Conservation (phyloP, 2,329 filamentous ascomycete species). For the Polytolypa hystricis region DNA sequence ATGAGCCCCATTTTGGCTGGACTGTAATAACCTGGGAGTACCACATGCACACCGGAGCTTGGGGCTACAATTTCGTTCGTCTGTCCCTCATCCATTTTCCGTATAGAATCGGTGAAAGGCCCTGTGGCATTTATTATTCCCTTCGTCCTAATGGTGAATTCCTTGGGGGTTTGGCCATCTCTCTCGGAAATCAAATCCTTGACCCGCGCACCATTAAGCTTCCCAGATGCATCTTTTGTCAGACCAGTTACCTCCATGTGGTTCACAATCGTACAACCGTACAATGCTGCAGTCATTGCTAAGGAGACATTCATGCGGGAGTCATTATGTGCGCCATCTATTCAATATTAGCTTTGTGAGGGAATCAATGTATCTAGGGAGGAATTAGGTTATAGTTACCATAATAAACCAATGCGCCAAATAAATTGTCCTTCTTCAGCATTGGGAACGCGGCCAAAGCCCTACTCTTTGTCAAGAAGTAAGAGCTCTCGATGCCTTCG, state of each 20-base stretch:
- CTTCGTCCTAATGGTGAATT: slow-evolving; percentile 56
- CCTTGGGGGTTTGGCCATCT: slow-evolving; percentile 40
- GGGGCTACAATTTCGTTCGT: slow-evolving; percentile 61
- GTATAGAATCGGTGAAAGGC: slow-evolving; percentile 65
- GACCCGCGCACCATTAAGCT: slow-evolving; percentile 54
- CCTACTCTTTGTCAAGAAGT: slow-evolving; percentile 67
- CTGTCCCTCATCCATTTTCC: slow-evolving; percentile 58
- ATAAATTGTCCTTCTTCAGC: slow-evolving; percentile 59
- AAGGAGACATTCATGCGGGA: slow-evolving; percentile 71
- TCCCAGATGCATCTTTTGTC: slow-evolving; percentile 55
- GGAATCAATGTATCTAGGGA: neutral
- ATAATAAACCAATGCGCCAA: slow-evolving; percentile 66
- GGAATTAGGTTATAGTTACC: slow-evolving; percentile 20
- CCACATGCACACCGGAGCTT: slow-evolving; percentile 62
- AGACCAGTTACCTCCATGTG: slow-evolving; percentile 60
- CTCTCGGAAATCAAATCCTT: slow-evolving; percentile 52
- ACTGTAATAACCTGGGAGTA: slow-evolving; percentile 64
- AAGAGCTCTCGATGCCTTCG: slow-evolving; percentile 66
- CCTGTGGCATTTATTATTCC: slow-evolving; percentile 68
- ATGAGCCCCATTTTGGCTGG: slow-evolving; percentile 66
- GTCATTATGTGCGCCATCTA: slow-evolving; percentile 63
- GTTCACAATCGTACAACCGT: slow-evolving; percentile 62
- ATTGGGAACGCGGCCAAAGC: slow-evolving; percentile 67
- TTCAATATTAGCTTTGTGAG: neutral
- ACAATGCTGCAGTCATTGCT: slow-evolving; percentile 63